Evolutionary conservation across 768 basidiomycete genomes (phyloP).

Genomic region (Naematelia aurantialba): DNA sequence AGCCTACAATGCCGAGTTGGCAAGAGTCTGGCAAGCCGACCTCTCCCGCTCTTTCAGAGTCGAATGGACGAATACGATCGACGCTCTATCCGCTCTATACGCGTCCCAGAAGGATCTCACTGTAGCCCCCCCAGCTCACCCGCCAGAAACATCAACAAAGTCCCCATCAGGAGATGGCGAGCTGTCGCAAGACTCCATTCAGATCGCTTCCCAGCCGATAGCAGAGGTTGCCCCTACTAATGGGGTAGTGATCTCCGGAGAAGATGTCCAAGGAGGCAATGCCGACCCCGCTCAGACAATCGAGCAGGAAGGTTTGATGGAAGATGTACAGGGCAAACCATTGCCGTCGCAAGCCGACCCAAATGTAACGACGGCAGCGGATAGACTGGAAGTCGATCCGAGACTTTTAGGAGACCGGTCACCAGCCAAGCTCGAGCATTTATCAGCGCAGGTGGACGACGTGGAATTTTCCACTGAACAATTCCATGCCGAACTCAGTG

Average conservation of each 20-base stretch:
- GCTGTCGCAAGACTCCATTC: neutral
- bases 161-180: neutral
- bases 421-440: too few species aligned
- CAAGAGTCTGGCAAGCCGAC: constrained; percentile 1
- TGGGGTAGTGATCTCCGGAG: neutral
- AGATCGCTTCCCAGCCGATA: neutral
- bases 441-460: too few species aligned
- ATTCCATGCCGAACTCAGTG: too few species aligned
- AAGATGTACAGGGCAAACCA: too few species aligned
- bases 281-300: too few species aligned
- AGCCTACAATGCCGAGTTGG: constrained; percentile 6
- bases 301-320: too few species aligned
- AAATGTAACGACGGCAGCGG: too few species aligned
- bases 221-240: neutral
- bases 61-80: constrained; percentile 9
- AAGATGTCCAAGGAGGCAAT: too few species aligned
- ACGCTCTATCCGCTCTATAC: neutral
- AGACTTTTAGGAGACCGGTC: too few species aligned
- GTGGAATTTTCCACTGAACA: too few species aligned
- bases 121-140: neutral
- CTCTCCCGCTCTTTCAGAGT: constrained; percentile 10
- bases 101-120: neutral
- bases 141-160: neutral
- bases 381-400: neutral
- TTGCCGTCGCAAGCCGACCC: too few species aligned